These are phyloP conservation scores for Albugo laibachii DNA, from an alignment of 352 stramenopile species.

Conservation along the genomic window DNA sequence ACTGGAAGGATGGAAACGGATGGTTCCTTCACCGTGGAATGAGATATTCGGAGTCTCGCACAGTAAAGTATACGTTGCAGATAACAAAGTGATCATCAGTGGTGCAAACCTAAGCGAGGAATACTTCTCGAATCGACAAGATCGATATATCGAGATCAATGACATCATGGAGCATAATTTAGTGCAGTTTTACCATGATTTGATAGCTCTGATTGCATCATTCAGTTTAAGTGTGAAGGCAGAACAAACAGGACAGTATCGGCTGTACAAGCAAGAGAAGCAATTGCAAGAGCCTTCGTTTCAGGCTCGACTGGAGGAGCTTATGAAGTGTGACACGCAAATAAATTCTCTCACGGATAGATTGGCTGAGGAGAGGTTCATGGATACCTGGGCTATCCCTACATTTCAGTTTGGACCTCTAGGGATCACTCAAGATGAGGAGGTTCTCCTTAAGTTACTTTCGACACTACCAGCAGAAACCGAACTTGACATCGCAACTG, in stretches of 20 bases:
- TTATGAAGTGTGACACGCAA: slow-evolving; percentile 16
- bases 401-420: slow-evolving; percentile 59
- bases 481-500: slow-evolving; percentile 39
- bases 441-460: slow-evolving; percentile 26
- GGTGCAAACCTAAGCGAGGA: slow-evolving; percentile 66
- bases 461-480: slow-evolving; percentile 19
- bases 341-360: not conserved
- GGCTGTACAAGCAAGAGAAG: slow-evolving; percentile 8
- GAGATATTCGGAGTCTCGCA: slow-evolving; percentile 69
- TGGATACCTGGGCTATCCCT: slow-evolving; percentile 46
- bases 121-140: slow-evolving; percentile 72
- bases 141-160: slow-evolving; percentile 53
- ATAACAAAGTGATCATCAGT: slow-evolving; percentile 61
- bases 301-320: slow-evolving; percentile 19
- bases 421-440: slow-evolving; percentile 30
- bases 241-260: too few species aligned
- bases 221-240: slow-evolving; percentile 20
- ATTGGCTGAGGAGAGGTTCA: slow-evolving; percentile 3
- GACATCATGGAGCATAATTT: slow-evolving; percentile 16
- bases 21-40: slow-evolving; percentile 51
- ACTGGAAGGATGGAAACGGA: slow-evolving; percentile 31
- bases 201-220: slow-evolving; percentile 25
- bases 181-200: slow-evolving; percentile 46
- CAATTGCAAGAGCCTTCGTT: slow-evolving; percentile 18
- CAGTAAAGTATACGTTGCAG: slow-evolving; percentile 67